These are phyloP conservation scores for Salvia splendens DNA, from an alignment of 257 asterid genomes.

Conservation along the genomic window DNA sequence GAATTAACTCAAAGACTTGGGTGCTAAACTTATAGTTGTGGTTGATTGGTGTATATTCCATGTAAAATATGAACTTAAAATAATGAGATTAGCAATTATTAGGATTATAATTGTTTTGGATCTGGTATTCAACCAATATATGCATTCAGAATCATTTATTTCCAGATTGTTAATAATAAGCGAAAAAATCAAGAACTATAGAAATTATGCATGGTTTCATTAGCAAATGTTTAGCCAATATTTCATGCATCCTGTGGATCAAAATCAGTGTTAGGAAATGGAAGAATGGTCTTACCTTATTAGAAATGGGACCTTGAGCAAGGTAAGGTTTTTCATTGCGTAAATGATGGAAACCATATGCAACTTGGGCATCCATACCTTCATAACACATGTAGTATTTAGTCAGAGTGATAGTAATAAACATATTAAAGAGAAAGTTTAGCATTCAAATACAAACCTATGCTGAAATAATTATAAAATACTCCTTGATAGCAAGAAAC, in stretches of 20 bases:
- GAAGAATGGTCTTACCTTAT: constrained; percentile 59
- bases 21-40: constrained; percentile 2
- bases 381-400: constrained; percentile 25
- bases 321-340: constrained; percentile 92
- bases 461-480: constrained; percentile 94
- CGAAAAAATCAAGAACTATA: constrained; percentile 5
- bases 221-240: neutral
- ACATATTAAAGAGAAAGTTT: constrained; percentile 15
- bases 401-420: constrained; percentile 16
- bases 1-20: neutral
- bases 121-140: neutral
- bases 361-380: constrained; percentile 99
- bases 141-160: neutral
- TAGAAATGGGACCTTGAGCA: constrained; percentile 92
- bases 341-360: constrained; percentile 90
- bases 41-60: neutral
- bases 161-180: neutral
- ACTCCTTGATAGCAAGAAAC: constrained; percentile 80
- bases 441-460: constrained; percentile 52
- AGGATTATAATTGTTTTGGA: neutral
- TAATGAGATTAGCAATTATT: neutral
- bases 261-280: neutral
- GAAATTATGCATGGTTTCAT: neutral
- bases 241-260: neutral
- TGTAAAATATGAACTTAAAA: constrained; percentile 1